Conservation (phyloP, 129 eudicot species). For the Lactuca saligna region DNA sequence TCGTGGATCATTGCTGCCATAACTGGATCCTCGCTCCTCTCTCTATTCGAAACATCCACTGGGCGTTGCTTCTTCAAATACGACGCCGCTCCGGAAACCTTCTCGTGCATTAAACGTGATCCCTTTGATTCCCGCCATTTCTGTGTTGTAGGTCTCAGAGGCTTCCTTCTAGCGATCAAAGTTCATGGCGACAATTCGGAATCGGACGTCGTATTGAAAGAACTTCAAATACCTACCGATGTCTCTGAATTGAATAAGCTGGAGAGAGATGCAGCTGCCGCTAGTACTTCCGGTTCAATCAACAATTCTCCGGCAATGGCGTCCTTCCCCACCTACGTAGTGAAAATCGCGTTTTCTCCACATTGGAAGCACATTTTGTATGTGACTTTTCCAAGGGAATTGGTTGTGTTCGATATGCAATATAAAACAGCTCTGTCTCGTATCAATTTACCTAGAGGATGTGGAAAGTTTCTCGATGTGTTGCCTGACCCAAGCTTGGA, state of each 20-base stretch:
- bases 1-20: conserved; percentile 72
- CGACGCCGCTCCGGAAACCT: conserved; percentile 72
- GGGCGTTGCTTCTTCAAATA: conserved; percentile 85
- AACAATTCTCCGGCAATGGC: conserved; percentile 62
- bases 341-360: conserved; percentile 72
- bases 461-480: conserved; percentile 83
- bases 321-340: conserved; percentile 54
- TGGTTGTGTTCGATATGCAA: conserved; percentile 83
- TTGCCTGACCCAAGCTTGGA: conserved; percentile 74
- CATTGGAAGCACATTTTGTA: conserved; percentile 82
- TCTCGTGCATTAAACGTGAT: conserved; percentile 68
- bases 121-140: conserved; percentile 67
- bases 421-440: conserved; percentile 57
- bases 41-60: conserved; percentile 50
- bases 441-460: conserved; percentile 65
- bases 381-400: conserved; percentile 83
- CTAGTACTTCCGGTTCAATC: conserved; percentile 13
- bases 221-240: conserved; percentile 26
- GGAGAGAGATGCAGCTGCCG: conserved; percentile 33
- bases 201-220: conserved; percentile 44
- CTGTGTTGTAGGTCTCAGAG: conserved; percentile 30
- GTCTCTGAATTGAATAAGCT: conserved; percentile 32
- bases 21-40: conserved; percentile 65
- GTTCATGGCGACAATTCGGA: conserved; percentile 48
- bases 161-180: conserved; percentile 27